Conservation (phyloP, 495 filamentous ascomycete genomes). For the Penicillium arizonense region DNA sequence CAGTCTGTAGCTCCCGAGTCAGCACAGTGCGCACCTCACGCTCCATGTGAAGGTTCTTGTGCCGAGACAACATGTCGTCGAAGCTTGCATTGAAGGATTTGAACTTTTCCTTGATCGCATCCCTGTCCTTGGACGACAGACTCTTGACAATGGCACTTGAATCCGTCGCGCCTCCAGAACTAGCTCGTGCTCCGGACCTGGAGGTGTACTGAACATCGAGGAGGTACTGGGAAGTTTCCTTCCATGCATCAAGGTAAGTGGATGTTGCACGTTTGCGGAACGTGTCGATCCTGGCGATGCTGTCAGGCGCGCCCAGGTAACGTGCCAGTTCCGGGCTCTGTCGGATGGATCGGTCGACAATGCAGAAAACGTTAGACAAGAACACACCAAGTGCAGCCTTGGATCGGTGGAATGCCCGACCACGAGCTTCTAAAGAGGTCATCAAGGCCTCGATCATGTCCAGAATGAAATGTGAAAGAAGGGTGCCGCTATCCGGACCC, state of each 20-base stretch:
- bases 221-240: slow-evolving; percentile 78
- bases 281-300: slow-evolving; percentile 64
- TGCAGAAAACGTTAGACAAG: slow-evolving; percentile 81
- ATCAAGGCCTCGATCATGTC: slow-evolving; percentile 85
- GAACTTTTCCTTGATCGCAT: slow-evolving; percentile 95
- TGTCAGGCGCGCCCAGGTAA: slow-evolving; percentile 64
- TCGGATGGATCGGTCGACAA: slow-evolving; percentile 82
- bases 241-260: slow-evolving; percentile 85
- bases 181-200: slow-evolving; percentile 57
- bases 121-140: slow-evolving; percentile 84
- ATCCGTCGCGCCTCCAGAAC: slow-evolving; percentile 66
- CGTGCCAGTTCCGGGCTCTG: slow-evolving; percentile 69
- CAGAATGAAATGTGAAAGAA: slow-evolving; percentile 83
- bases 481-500: slow-evolving; percentile 80
- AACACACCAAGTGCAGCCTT: slow-evolving; percentile 84
- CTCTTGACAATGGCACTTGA: slow-evolving; percentile 79
- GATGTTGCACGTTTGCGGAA: slow-evolving; percentile 85
- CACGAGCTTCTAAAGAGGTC: slow-evolving; percentile 71
- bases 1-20: slow-evolving; percentile 76
- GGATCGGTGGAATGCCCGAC: slow-evolving; percentile 69
- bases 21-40: slow-evolving; percentile 78
- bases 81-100: slow-evolving; percentile 86
- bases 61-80: slow-evolving; percentile 78
- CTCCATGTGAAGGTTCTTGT: slow-evolving; percentile 82
- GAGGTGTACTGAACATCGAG: slow-evolving; percentile 93